phyloP scores from a whole-genome alignment of 345 rosid genomes.

The Luvunga scandens region DNA sequence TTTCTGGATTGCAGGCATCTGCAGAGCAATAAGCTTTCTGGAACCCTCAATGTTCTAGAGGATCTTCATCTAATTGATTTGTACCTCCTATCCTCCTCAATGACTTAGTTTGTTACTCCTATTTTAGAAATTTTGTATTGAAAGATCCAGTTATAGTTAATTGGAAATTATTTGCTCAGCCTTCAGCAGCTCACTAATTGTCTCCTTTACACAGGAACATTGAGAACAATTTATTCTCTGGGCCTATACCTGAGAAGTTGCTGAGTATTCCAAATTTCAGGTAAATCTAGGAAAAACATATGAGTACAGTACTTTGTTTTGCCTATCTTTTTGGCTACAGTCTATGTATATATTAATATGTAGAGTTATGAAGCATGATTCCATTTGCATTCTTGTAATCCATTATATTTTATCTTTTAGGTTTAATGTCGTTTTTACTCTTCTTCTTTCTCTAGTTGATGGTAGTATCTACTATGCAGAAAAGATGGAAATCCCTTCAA shows the following conservation, averaged over 20 bases:
- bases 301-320: no score
- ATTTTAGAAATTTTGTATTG: slow-evolving; percentile 1
- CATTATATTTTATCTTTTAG: not conserved
- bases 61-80: slow-evolving; percentile 72
- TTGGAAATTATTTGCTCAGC: not conserved
- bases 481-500: slow-evolving; percentile 94
- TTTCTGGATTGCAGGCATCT: slow-evolving; percentile 55
- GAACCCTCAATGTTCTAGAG: slow-evolving; percentile 69
- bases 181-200: slow-evolving; percentile 21
- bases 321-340: no score
- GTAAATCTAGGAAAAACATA: slow-evolving; percentile 36
- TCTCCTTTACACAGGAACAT: slow-evolving; percentile 50
- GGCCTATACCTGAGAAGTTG: slow-evolving; percentile 76
- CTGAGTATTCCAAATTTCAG: slow-evolving; percentile 65
- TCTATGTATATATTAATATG: no score
- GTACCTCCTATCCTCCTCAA: slow-evolving; percentile 29
- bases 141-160: not conserved
- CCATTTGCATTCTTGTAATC: not conserved
- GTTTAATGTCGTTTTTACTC: not conserved
- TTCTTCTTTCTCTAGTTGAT: not conserved
- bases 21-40: slow-evolving; percentile 76
- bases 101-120: not conserved
- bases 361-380: not conserved
- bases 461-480: slow-evolving; percentile 39
- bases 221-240: slow-evolving; percentile 80